phyloP scores from a whole-genome alignment of 1,139 yeast genomes.

The Taphrina sp. region DNA sequence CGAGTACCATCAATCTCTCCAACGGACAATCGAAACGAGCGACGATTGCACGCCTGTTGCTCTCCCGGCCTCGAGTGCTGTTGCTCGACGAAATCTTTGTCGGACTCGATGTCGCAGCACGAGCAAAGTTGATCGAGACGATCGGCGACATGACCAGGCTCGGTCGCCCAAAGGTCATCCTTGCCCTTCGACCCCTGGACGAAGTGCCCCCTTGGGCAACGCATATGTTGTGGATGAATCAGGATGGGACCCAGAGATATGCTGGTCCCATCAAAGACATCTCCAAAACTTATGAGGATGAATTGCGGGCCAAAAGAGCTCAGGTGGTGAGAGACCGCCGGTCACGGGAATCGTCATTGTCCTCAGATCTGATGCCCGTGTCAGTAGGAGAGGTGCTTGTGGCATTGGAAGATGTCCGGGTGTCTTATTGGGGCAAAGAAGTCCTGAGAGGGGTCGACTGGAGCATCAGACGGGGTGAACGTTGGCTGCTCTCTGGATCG shows the following conservation, averaged over 20 bases:
- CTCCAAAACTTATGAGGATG: not conserved
- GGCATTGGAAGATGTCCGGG: conserved; percentile 62
- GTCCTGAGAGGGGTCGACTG: conserved; percentile 63
- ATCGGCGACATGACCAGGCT: conserved; percentile 45
- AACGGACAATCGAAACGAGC: conserved; percentile 94
- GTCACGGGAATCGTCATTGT: not conserved
- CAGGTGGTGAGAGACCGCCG: not conserved
- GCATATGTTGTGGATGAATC: conserved; percentile 50
- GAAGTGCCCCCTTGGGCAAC: conserved; percentile 74
- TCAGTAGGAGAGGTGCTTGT: conserved; percentile 45
- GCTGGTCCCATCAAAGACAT: conserved; percentile 50
- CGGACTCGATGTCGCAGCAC: conserved; percentile 80
- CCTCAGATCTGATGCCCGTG: not conserved
- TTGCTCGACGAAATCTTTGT: conserved; percentile 82
- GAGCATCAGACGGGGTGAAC: conserved; percentile 67
- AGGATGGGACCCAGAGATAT: conserved; percentile 52
- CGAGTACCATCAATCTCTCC: conserved; percentile 80
- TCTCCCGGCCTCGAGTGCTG: conserved; percentile 62
- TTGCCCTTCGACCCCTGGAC: conserved; percentile 79
- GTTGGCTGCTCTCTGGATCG: conserved; percentile 85
- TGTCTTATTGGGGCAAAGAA: conserved; percentile 62
- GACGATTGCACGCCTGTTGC: conserved; percentile 70
- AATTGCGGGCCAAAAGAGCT: not conserved
- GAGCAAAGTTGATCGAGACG: conserved; percentile 57
- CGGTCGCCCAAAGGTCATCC: conserved; percentile 50